Evolutionary conservation across 257 asterid genomes (phyloP).

Genomic region (Oldenlandia corymbosa): DNA sequence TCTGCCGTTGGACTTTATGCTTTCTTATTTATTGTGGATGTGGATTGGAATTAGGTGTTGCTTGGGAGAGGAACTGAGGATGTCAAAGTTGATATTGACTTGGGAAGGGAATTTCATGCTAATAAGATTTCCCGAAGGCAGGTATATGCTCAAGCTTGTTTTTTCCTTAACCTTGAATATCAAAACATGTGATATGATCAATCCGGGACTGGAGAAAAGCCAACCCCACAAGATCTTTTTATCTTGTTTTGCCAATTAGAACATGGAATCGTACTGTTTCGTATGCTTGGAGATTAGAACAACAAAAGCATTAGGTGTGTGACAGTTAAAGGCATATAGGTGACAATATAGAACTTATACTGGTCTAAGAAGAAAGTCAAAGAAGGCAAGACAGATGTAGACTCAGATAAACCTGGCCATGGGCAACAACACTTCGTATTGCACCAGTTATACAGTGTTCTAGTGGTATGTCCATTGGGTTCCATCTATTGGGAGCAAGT

Average conservation of each 20-base stretch:
- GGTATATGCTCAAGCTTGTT: conserved; percentile 27
- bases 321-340: neutral
- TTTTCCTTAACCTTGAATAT: neutral
- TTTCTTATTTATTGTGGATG: conserved; percentile 19
- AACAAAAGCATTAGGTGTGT: neutral
- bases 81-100: conserved; percentile 64
- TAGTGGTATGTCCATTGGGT: too few relatives aligned
- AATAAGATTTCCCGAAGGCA: conserved; percentile 72
- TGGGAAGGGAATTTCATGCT: conserved; percentile 56
- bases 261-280: neutral
- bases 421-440: neutral
- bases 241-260: neutral
- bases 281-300: neutral
- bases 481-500: neutral
- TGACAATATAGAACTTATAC: neutral
- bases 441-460: neutral
- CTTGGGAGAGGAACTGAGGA: conserved; percentile 70
- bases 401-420: neutral
- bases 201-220: neutral
- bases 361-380: neutral
- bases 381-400: neutral
- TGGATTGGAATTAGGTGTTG: conserved; percentile 46
- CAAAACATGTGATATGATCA: neutral
- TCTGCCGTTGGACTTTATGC: neutral
- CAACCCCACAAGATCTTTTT: neutral